phyloP scores from a whole-genome alignment of 371 early-diverging fungal genomes.

The Mortierella sp. region DNA sequence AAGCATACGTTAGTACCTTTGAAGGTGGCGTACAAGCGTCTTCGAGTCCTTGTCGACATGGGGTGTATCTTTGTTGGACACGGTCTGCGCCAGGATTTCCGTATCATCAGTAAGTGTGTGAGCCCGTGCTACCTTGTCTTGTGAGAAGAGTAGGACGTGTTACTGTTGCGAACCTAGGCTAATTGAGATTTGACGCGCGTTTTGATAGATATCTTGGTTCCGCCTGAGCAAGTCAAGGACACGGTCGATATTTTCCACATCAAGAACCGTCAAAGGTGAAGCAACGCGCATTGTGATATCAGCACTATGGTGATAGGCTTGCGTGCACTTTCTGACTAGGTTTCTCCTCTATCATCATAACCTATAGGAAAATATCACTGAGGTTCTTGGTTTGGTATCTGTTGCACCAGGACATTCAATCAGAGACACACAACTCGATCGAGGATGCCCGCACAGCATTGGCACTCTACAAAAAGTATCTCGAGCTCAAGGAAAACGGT shows the following conservation, averaged over 20 bases:
- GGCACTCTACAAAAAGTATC: slow-evolving; percentile 83
- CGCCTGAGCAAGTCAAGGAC: slow-evolving; percentile 89
- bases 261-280: slow-evolving; percentile 78
- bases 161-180: neutral
- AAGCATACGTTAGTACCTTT: slow-evolving; percentile 86
- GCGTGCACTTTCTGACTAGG: neutral
- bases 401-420: slow-evolving; percentile 88
- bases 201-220: slow-evolving; percentile 83
- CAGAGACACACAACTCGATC: slow-evolving; percentile 91
- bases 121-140: neutral
- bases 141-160: neutral
- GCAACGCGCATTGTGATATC: neutral
- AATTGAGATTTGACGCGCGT: neutral
- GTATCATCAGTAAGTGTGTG: slow-evolving; percentile 81
- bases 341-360: neutral
- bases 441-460: slow-evolving; percentile 94
- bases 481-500: slow-evolving; percentile 74
- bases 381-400: slow-evolving; percentile 94
- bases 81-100: slow-evolving; percentile 93
- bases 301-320: neutral
- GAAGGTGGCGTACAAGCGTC: slow-evolving; percentile 91
- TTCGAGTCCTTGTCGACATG: slow-evolving; percentile 88
- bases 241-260: slow-evolving; percentile 93
- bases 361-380: slow-evolving; percentile 82
- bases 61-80: slow-evolving; percentile 96